Percentiles rank a stretch among this genome's conserved stretches.
Evolutionary conservation across 129 eudicot species (phyloP).

Genomic region (Artemisia tridentata): DNA sequence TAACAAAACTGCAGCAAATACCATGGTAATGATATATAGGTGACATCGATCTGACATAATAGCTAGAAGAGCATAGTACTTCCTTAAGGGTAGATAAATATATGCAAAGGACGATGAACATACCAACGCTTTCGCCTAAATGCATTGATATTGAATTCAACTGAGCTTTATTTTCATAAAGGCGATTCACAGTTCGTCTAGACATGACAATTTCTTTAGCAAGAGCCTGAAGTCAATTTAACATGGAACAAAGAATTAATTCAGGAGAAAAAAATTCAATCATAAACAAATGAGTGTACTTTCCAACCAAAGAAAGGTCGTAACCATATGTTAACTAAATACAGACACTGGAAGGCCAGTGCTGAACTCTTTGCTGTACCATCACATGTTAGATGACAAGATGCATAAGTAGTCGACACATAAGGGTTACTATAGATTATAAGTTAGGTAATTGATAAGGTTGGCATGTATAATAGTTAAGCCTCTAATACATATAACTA

Average conservation of each 20-base stretch:
- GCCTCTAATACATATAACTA: too few species aligned
- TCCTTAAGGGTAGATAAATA: not conserved
- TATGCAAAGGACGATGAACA: slow-evolving; percentile 1
- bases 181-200: slow-evolving; percentile 89
- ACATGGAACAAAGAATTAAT: slow-evolving; percentile 18
- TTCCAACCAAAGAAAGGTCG: not conserved
- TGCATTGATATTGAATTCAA: slow-evolving; percentile 98
- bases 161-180: slow-evolving; percentile 95
- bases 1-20: slow-evolving; percentile 1
- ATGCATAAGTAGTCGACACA: too few species aligned
- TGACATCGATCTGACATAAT: slow-evolving; percentile 1
- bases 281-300: not conserved
- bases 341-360: too few species aligned
- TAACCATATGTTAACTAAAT: not conserved
- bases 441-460: too few species aligned
- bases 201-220: slow-evolving; percentile 91
- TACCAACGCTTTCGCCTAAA: slow-evolving; percentile 99
- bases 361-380: too few species aligned
- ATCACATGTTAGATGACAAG: too few species aligned
- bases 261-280: slow-evolving; percentile 3
- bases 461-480: too few species aligned
- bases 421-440: too few species aligned
- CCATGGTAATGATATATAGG: not conserved
- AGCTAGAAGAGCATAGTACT: not conserved
- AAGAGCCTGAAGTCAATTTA: slow-evolving; percentile 58